Evolutionary conservation across 805 yeast species (phyloP).

Genomic region (Saccharomycopsis fibuligera): DNA sequence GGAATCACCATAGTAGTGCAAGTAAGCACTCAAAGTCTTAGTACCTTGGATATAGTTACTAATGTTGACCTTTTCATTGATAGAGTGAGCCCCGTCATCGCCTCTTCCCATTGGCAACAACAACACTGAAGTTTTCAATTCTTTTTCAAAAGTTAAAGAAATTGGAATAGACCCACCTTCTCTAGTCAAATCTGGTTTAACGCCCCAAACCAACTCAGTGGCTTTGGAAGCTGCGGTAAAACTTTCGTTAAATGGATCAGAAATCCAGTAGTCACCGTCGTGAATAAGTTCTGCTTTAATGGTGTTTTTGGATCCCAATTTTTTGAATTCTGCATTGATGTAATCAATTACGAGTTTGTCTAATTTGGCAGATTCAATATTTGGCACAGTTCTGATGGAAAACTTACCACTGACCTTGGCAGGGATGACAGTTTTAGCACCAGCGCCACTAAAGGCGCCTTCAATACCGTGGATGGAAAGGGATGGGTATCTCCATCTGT

Average conservation of each 20-base stretch:
- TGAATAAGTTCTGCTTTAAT: constrained; percentile 72
- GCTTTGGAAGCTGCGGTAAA: constrained; percentile 94
- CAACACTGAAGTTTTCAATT: constrained; percentile 76
- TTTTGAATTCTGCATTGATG: constrained; percentile 57
- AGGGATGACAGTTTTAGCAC: constrained; percentile 98
- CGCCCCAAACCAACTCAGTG: constrained; percentile 88
- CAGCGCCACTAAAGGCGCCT: constrained; percentile 91
- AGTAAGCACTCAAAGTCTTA: constrained; percentile 87
- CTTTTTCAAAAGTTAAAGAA: constrained; percentile 87
- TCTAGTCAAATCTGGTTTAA: constrained; percentile 94
- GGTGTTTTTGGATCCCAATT: constrained; percentile 71
- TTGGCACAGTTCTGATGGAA: constrained; percentile 95
- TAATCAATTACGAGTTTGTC: constrained; percentile 71
- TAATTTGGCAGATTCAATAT: constrained; percentile 75
- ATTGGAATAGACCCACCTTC: constrained; percentile 99
- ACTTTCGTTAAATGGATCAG: constrained; percentile 86
- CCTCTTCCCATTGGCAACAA: constrained; percentile 98
- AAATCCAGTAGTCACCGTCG: constrained; percentile 95
- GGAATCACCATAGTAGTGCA: constrained; percentile 71
- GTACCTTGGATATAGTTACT: constrained; percentile 89
- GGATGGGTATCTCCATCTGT: constrained; percentile 98
- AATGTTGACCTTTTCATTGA: constrained; percentile 88
- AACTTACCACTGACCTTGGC: constrained; percentile 91
- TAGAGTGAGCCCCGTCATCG: constrained; percentile 98
- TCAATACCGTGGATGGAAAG: constrained; percentile 94